These are phyloP conservation scores for Cyclostephanos invisitatus DNA, from an alignment of 108 stramenopile genomes.

Conservation along the genomic window DNA sequence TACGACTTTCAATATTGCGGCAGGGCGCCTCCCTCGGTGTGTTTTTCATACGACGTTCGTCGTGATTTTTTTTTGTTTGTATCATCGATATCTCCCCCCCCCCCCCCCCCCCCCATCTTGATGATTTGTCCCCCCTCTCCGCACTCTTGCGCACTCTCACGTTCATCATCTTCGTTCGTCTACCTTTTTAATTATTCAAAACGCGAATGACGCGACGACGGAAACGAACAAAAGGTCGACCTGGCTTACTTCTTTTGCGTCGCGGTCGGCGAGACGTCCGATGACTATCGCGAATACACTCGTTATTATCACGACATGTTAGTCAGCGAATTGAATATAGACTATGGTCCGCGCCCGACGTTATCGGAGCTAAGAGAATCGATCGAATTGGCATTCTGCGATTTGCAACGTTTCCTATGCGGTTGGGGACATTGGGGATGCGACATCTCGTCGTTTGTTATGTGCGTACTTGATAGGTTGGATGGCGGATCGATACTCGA, in stretches of 20 bases:
- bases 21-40: constrained; percentile 55
- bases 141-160: no score
- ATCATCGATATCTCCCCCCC: not conserved
- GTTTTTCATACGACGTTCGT: not conserved
- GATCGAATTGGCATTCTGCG: constrained; percentile 61
- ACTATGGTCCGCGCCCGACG: constrained; percentile 31
- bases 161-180: no score
- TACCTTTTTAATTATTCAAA: no score
- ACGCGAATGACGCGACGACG: no score
- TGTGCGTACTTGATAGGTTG: constrained; percentile 44
- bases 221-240: constrained; percentile 32
- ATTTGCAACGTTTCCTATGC: constrained; percentile 68
- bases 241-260: constrained; percentile 74
- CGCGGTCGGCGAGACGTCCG: constrained; percentile 30
- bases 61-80: not conserved
- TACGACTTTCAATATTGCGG: constrained; percentile 84
- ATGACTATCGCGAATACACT: constrained; percentile 24
- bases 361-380: constrained; percentile 53
- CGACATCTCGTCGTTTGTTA: constrained; percentile 46
- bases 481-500: constrained; percentile 56
- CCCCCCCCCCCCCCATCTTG: no score
- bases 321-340: constrained; percentile 5
- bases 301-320: constrained; percentile 50
- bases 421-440: constrained; percentile 80
- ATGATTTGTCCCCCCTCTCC: no score